Conservation (phyloP, 2,329 filamentous ascomycete genomes). For the Apiospora marii region DNA sequence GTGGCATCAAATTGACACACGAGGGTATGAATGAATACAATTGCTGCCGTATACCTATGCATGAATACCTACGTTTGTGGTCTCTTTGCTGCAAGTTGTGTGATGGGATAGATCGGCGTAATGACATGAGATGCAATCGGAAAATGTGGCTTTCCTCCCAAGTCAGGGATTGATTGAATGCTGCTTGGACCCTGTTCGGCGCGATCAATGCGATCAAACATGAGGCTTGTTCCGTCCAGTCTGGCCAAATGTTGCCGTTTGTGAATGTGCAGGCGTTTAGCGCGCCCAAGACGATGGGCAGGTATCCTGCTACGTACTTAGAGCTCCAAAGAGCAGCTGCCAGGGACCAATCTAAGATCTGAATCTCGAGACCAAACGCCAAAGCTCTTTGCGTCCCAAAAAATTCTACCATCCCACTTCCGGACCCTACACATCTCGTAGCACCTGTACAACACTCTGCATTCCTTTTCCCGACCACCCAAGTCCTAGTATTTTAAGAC, state of each 20-base stretch:
- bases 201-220: neutral
- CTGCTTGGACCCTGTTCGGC: neutral
- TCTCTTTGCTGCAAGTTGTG: neutral
- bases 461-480: constrained; percentile 14
- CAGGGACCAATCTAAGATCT: constrained; percentile 3
- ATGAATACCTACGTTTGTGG: neutral
- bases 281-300: neutral
- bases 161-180: neutral
- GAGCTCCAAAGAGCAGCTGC: constrained; percentile 11
- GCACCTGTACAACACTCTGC: constrained; percentile 4
- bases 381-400: constrained; percentile 5
- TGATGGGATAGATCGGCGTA: neutral
- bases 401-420: constrained; percentile 9
- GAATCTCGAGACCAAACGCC: constrained; percentile 14
- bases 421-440: constrained; percentile 1
- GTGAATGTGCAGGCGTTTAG: neutral
- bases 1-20: neutral
- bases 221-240: neutral
- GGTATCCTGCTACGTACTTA: neutral
- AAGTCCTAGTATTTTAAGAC: constrained; percentile 17
- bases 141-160: neutral
- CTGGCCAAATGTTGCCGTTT: neutral
- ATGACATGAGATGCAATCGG: neutral
- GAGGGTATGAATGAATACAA: neutral
- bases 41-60: neutral